These are phyloP conservation scores for Luffa aegyptiaca DNA, from an alignment of 306 rosid genomes.

Conservation along the genomic window DNA sequence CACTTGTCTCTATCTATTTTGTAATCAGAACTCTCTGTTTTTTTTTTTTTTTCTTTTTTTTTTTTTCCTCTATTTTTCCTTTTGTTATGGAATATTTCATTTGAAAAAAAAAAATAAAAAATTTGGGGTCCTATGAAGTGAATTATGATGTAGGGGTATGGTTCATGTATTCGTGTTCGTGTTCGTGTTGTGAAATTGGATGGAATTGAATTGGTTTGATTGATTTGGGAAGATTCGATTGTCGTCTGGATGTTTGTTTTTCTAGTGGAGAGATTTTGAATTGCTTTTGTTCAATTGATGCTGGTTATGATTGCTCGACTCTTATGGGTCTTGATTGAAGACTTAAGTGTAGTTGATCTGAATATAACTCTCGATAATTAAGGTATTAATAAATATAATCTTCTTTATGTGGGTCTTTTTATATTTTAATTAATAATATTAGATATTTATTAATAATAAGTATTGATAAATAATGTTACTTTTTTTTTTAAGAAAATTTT, in stretches of 20 bases:
- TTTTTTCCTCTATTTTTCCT: not conserved
- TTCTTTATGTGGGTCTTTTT: no score
- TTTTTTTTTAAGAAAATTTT: no score
- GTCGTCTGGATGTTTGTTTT: not conserved
- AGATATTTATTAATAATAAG: no score
- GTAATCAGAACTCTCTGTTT: not conserved
- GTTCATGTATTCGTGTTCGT: not conserved
- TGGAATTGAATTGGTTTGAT: not conserved
- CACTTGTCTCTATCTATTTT: constrained; percentile 11
- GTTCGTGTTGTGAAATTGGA: not conserved
- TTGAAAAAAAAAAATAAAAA: not conserved
- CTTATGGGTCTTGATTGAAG: not conserved
- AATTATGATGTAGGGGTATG: not conserved
- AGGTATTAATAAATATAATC: no score
- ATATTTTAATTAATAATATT: no score
- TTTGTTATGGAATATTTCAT: not conserved
- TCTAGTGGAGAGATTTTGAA: not conserved
- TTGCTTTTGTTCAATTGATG: no score
- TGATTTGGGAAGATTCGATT: not conserved
- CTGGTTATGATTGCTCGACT: not conserved
- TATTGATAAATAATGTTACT: no score
- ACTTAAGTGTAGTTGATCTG: no score
- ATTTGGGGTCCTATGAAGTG: not conserved
- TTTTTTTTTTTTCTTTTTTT: not conserved
- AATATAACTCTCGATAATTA: no score